Evolutionary conservation across 768 basidiomycete species (phyloP), one percentile per base, ranked within the genome.

Genomic region (Calocera cornea): DNA sequence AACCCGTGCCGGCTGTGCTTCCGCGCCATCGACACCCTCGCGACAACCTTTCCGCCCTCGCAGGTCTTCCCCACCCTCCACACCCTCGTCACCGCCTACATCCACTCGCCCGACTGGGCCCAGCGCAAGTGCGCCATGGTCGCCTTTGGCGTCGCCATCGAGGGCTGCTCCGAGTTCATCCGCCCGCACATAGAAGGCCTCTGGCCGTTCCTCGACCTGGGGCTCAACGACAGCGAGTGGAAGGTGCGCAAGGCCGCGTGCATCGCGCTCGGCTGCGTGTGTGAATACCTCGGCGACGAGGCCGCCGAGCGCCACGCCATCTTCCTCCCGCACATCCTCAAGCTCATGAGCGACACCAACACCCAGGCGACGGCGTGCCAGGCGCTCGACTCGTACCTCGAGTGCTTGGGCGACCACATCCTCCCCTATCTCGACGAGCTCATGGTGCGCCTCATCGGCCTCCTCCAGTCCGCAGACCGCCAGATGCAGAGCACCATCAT

Each of bases 91-190:
- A 83, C 87, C 69, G 83, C 88, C 67, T 97, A 95, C 78, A 90
- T 94, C 79, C 80, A 82, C 7, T 94, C 92, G 1, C 77, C 85
- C 7, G 87, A 97, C 71, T 83, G 92, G 0, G 80, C 83, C 65
- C 80, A 86, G 73, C 88, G 97, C 34, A 94, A 95, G 65, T 90
- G 91, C 63, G 95, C 94, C 8, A 88, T 98, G 80, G 91, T 95
- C 73, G 90, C 95, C 1, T 86, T 99, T 64, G 97, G 97, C 70
- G 92, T 98, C 64, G 86, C 87, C 50, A 93, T 98, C 68, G 97
- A 99, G 76, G 97, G 97, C 19, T 97, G 95, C 81, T 92, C 89
- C 78, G 95, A 98, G 80, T 98, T 81, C 79, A 97, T 99, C 86
- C 92, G 92, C 36, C 92, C 95, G 10, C 83, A 93, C 72, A 92